These are phyloP conservation scores for Xylaria acuta DNA, from an alignment of 495 filamentous ascomycete genomes.

Conservation along the genomic window DNA sequence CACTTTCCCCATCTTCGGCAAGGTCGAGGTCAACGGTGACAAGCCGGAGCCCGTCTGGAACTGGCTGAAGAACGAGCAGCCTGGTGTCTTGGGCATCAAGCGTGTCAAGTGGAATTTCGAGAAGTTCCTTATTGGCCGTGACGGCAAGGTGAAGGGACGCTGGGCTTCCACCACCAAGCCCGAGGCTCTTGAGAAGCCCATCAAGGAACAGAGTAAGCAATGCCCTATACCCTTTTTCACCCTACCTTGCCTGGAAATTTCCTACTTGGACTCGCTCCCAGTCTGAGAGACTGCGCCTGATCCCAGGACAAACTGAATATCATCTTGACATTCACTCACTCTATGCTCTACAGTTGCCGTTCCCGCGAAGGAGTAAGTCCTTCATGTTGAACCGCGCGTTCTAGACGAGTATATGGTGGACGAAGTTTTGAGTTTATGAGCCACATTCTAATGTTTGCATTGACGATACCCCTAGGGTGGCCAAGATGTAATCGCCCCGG, in stretches of 20 bases:
- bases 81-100: slow-evolving; percentile 86
- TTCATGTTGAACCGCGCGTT: slow-evolving; percentile 18
- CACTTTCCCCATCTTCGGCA: slow-evolving; percentile 87
- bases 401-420: slow-evolving; percentile 12
- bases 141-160: slow-evolving; percentile 79
- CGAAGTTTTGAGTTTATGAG: slow-evolving; percentile 20
- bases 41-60: slow-evolving; percentile 80
- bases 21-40: slow-evolving; percentile 91
- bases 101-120: slow-evolving; percentile 97
- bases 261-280: background rate
- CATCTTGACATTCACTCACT: background rate
- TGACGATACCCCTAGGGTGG: slow-evolving; percentile 38
- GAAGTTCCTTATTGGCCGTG: slow-evolving; percentile 89
- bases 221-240: background rate
- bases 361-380: slow-evolving; percentile 40
- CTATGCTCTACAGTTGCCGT: slow-evolving; percentile 18
- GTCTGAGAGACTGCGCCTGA: background rate
- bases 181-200: slow-evolving; percentile 71
- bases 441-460: slow-evolving; percentile 29
- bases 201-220: slow-evolving; percentile 66
- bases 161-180: slow-evolving; percentile 91
- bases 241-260: background rate
- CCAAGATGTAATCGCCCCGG: slow-evolving; percentile 33
- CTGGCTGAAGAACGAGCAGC: slow-evolving; percentile 86
- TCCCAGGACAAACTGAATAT: background rate